Conservation (phyloP, 768 basidiomycete species). For the Pisolithus tinctorius region DNA sequence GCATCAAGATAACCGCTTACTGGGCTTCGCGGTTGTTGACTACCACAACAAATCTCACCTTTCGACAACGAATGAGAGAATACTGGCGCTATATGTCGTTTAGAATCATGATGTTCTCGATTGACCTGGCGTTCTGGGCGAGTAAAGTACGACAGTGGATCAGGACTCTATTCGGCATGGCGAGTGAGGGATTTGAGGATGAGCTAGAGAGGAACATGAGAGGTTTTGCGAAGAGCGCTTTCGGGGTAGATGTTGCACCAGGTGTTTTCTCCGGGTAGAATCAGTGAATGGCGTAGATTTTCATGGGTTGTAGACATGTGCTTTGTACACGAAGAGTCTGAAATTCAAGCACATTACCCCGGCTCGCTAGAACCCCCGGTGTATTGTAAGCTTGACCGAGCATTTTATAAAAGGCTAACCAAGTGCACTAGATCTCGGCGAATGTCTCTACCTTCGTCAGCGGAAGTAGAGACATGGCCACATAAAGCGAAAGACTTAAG, state of each 20-base stretch:
- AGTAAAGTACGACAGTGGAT: slow-evolving; percentile 49
- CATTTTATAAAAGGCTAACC: too few species aligned
- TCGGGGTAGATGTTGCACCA: slow-evolving; percentile 69
- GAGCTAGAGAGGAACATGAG: slow-evolving; percentile 71
- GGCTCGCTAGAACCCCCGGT: too few species aligned
- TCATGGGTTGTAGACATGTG: too few species aligned
- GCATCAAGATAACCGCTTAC: slow-evolving; percentile 82
- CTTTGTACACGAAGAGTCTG: too few species aligned
- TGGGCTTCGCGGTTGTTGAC: slow-evolving; percentile 70
- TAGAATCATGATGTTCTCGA: slow-evolving; percentile 51
- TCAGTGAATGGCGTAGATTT: background rate
- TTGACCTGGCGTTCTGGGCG: slow-evolving; percentile 70
- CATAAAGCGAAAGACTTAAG: too few species aligned
- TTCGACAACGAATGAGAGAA: slow-evolving; percentile 40
- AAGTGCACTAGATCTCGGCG: too few species aligned
- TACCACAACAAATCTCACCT: slow-evolving; percentile 34
- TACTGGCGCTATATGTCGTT: slow-evolving; percentile 59
- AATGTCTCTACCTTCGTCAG: too few species aligned
- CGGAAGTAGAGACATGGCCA: too few species aligned
- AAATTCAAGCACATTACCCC: too few species aligned
- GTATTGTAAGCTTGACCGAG: too few species aligned
- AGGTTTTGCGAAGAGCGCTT: slow-evolving; percentile 67
- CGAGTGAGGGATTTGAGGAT: slow-evolving; percentile 63
- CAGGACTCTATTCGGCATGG: slow-evolving; percentile 32
- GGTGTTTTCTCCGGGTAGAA: slow-evolving; percentile 46